These are phyloP conservation scores for Petasospora rhodanensis DNA, from an alignment of 1,139 yeast genomes.

Conservation along the genomic window DNA sequence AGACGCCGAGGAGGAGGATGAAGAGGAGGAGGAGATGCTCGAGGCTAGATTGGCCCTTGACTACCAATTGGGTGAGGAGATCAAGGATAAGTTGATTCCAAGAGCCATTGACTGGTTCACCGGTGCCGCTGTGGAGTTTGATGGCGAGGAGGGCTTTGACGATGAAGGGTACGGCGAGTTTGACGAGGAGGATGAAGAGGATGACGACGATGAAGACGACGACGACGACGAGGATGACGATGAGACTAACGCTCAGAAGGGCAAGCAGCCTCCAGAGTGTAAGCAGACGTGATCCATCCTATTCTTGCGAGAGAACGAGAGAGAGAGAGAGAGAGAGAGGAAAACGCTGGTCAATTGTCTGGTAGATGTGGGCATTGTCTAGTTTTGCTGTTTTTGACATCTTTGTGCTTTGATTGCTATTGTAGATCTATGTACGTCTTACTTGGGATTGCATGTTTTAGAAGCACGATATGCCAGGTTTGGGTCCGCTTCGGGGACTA, in stretches of 20 bases:
- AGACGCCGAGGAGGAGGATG: conserved; percentile 46
- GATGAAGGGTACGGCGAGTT: conserved; percentile 40
- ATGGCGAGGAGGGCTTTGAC: conserved; percentile 51
- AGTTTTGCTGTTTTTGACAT: no score
- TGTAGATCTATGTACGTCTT: no score
- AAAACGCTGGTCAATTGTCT: not conserved
- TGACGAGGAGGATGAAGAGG: conserved; percentile 28
- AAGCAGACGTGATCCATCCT: conserved; percentile 46
- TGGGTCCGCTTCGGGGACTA: no score
- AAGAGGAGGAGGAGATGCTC: conserved; percentile 67
- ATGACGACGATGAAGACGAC: conserved; percentile 28
- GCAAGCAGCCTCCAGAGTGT: conserved; percentile 78
- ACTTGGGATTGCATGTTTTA: no score
- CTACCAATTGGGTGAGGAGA: conserved; percentile 93
- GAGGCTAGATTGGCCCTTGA: conserved; percentile 87
- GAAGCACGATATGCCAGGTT: no score
- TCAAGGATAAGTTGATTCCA: conserved; percentile 92
- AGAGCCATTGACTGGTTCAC: conserved; percentile 98
- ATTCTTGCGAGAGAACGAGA: no score
- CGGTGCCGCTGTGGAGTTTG: conserved; percentile 79
- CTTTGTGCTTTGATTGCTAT: no score
- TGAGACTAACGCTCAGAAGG: conserved; percentile 26
- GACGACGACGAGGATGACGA: conserved; percentile 34
- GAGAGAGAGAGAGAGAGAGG: not conserved
- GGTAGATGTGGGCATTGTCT: no score